A percentile compares a stretch with the other conserved stretches of the same genome.
phyloP scores from a whole-genome alignment of 2,329 filamentous ascomycete species.

The Claviceps humidiphila region DNA sequence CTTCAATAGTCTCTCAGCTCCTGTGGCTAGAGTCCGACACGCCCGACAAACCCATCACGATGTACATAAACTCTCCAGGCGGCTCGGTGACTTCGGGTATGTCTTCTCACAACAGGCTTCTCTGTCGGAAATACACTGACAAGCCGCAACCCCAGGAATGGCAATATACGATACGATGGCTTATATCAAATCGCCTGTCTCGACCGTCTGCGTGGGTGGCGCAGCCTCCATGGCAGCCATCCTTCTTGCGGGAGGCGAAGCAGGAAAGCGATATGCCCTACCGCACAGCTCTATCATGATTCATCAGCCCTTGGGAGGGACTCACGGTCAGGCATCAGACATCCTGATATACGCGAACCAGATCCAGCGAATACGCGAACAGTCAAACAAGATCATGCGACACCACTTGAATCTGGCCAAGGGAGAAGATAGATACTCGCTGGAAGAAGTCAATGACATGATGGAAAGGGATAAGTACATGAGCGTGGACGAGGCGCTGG shows the following conservation, averaged over 20 bases:
- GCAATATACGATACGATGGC: conserved; percentile 99
- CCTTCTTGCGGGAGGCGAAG: conserved; percentile 71
- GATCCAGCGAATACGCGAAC: conserved; percentile 73
- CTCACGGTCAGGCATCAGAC: conserved; percentile 55
- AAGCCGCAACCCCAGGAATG: conserved; percentile 30
- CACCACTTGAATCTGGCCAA: conserved; percentile 69
- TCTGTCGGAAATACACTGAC: not conserved
- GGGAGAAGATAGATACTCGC: conserved; percentile 58
- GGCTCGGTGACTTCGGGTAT: conserved; percentile 67
- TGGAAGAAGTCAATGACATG: conserved; percentile 79
- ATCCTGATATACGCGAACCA: conserved; percentile 97
- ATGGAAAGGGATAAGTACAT: conserved; percentile 98
- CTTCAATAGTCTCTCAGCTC: conserved; percentile 89
- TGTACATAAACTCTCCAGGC: conserved; percentile 96
- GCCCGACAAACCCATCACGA: conserved; percentile 84
- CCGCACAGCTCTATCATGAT: conserved; percentile 96
- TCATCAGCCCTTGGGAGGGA: conserved; percentile 78
- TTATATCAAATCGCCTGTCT: conserved; percentile 86
- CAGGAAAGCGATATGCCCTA: conserved; percentile 74
- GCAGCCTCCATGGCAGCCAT: conserved; percentile 92
- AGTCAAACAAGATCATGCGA: conserved; percentile 84
- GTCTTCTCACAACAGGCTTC: conserved; percentile 1
- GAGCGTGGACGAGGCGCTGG: conserved; percentile 74
- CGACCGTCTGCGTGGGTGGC: conserved; percentile 87
- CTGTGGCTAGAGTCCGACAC: conserved; percentile 97